Evolutionary conservation across 139 green algal genomes (phyloP).

Genomic region (Coelastrella sp.): DNA sequence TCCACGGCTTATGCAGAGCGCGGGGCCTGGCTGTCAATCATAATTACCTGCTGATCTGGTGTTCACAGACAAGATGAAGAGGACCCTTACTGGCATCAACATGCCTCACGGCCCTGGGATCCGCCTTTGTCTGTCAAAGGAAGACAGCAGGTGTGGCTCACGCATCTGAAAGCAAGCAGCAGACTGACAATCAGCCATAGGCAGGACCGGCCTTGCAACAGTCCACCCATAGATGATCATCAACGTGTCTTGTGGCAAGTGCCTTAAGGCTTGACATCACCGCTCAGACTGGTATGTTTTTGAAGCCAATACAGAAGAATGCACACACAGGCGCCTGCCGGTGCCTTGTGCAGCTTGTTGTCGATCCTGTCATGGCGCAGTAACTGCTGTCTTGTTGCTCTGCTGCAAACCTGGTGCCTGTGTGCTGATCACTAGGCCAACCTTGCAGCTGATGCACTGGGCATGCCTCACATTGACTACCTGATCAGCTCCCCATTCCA

Average conservation of each 20-base stretch:
- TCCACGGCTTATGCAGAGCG: not conserved
- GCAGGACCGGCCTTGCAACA: too few species aligned
- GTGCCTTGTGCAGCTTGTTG: not conserved
- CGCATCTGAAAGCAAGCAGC: not conserved
- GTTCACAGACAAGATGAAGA: slow-evolving; percentile 52
- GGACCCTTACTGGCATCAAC: slow-evolving; percentile 44
- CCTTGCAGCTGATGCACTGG: slow-evolving; percentile 24
- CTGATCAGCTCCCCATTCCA: slow-evolving; percentile 60
- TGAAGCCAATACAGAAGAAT: not conserved
- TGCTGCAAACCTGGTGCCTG: not conserved
- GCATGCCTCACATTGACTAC: slow-evolving; percentile 39
- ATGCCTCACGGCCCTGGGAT: slow-evolving; percentile 44
- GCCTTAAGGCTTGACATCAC: not conserved
- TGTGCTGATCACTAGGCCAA: slow-evolving; percentile 39
- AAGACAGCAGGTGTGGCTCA: slow-evolving; percentile 39
- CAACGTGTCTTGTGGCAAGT: not conserved
- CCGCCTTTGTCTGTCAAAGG: slow-evolving; percentile 49
- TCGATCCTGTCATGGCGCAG: not conserved
- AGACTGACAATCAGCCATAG: not conserved
- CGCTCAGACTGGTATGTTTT: too few species aligned
- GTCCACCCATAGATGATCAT: too few species aligned
- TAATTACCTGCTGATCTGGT: not conserved
- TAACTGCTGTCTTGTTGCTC: not conserved
- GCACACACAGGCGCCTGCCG: too few species aligned
- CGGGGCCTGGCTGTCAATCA: not conserved